Evolutionary conservation across 1,139 yeast species (phyloP).

Genomic region (Lodderomyces pseudojiufengensis): DNA sequence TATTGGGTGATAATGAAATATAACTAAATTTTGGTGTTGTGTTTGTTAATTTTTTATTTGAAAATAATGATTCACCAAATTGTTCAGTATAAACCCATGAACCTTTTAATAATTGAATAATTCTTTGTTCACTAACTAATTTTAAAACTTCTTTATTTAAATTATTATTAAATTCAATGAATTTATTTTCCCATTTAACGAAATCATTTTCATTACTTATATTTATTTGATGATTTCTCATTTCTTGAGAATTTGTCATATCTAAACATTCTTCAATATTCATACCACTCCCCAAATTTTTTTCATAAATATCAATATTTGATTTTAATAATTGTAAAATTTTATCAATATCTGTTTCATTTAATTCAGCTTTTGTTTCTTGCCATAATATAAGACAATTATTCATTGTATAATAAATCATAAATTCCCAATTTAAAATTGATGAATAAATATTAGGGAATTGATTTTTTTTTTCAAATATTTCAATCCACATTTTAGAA

Average conservation of each 20-base stretch:
- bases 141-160: conserved; percentile 61
- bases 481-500: conserved; percentile 37
- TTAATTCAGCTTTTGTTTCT: conserved; percentile 54
- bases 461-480: conserved; percentile 31
- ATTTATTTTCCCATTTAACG: conserved; percentile 33
- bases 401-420: conserved; percentile 55
- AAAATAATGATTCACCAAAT: conserved; percentile 46
- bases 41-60: conserved; percentile 17
- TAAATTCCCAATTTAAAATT: conserved; percentile 52
- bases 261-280: conserved; percentile 45
- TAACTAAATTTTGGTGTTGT: conserved; percentile 40
- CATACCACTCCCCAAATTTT: conserved; percentile 20
- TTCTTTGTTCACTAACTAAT: conserved; percentile 77
- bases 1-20: conserved; percentile 68
- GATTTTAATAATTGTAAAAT: conserved; percentile 39
- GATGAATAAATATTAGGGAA: conserved; percentile 42
- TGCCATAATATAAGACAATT: conserved; percentile 67
- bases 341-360: conserved; percentile 46
- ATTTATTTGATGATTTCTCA: conserved; percentile 55
- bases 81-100: conserved; percentile 77
- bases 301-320: conserved; percentile 30
- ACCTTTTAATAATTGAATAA: conserved; percentile 68
- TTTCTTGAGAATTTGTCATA: conserved; percentile 39
- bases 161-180: conserved; percentile 47
- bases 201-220: conserved; percentile 35